phyloP scores from a whole-genome alignment of 768 basidiomycete genomes.

The Rhizopogon vinicolor region DNA sequence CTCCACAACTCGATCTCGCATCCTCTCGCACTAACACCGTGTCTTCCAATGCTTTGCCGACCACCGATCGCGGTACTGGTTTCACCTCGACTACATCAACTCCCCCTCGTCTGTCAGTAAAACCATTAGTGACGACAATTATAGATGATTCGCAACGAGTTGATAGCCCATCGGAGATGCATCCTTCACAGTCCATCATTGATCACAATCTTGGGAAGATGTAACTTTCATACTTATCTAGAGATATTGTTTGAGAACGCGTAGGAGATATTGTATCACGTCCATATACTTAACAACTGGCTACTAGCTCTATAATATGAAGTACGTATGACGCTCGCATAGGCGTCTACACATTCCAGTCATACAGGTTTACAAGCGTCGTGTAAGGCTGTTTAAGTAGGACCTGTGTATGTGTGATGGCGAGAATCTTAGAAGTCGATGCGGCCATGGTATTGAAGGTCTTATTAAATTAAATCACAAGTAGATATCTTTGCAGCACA shows the following conservation, averaged over 20 bases:
- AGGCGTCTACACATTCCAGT: too few relatives aligned
- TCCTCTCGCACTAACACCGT: conserved; percentile 26
- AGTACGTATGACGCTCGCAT: too few relatives aligned
- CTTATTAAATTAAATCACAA: neutral
- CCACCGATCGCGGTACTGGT: neutral
- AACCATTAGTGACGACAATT: conserved; percentile 11
- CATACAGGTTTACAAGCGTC: too few relatives aligned
- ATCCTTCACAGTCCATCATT: conserved; percentile 6
- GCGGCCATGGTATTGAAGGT: too few relatives aligned
- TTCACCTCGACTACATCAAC: neutral
- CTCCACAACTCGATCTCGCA: conserved; percentile 33
- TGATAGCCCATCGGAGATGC: conserved; percentile 29
- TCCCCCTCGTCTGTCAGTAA: neutral
- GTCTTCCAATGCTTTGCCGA: conserved; percentile 14
- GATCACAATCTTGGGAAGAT: neutral
- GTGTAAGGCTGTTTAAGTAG: too few relatives aligned
- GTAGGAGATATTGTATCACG: neutral
- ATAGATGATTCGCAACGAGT: conserved; percentile 16
- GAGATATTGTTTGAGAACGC: neutral
- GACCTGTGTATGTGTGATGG: too few relatives aligned
- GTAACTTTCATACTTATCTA: neutral
- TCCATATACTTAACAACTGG: neutral
- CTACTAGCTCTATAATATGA: neutral
- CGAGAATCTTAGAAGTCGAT: too few relatives aligned
- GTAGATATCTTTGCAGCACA: neutral